phyloP scores from a whole-genome alignment of 306 rosid genomes.

The Spatholobus suberectus region DNA sequence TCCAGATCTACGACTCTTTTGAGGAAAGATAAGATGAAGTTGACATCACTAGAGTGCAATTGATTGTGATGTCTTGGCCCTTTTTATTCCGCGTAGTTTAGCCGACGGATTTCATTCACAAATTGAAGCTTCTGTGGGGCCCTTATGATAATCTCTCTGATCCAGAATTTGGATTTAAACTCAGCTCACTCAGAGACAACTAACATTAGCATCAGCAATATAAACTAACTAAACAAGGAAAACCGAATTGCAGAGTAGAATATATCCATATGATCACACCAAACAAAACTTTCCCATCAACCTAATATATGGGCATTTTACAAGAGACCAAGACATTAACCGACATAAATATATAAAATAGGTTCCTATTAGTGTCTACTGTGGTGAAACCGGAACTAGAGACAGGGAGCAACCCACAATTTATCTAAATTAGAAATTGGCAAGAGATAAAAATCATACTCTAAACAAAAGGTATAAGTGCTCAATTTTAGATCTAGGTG shows the following conservation, averaged over 20 bases:
- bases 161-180: constrained; percentile 43
- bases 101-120: constrained; percentile 44
- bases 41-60: constrained; percentile 45
- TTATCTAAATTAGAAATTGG: constrained; percentile 44
- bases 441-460: constrained; percentile 49
- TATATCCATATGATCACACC: constrained; percentile 41
- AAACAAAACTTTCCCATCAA: constrained; percentile 38
- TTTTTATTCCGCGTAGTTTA: constrained; percentile 34
- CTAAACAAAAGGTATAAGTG: constrained; percentile 36
- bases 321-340: constrained; percentile 34
- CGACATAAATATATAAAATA: constrained; percentile 44
- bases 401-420: constrained; percentile 38
- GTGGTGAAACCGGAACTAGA: constrained; percentile 26
- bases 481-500: constrained; percentile 37
- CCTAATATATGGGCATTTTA: constrained; percentile 37
- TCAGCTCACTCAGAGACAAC: neutral
- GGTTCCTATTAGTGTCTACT: constrained; percentile 40
- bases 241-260: neutral
- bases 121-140: constrained; percentile 36
- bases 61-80: constrained; percentile 42
- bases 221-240: constrained; percentile 25
- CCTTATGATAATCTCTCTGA: constrained; percentile 13
- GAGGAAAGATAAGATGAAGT: constrained; percentile 47
- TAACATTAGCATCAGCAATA: constrained; percentile 24
- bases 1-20: constrained; percentile 55